Evolutionary conservation across 805 yeast genomes (phyloP).

Genomic region (Candida takata): DNA sequence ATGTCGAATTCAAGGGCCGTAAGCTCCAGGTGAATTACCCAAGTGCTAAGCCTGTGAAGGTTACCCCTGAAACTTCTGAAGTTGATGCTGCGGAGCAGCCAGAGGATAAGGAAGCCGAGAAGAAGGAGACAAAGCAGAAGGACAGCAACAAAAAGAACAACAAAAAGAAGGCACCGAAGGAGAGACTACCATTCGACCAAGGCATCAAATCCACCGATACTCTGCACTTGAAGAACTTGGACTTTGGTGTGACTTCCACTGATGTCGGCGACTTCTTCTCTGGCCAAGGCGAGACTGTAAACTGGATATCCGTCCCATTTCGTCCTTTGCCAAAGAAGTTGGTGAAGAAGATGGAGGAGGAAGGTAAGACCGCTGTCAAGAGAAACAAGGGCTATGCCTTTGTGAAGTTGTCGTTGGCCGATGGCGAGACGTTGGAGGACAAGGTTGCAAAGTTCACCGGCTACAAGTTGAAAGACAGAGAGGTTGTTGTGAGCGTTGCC

Average conservation of each 20-base stretch:
- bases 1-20: constrained; percentile 38
- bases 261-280: constrained; percentile 45
- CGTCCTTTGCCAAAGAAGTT: constrained; percentile 39
- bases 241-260: constrained; percentile 50
- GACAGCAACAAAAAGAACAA: too few species aligned
- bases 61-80: not conserved
- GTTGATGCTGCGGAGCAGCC: too few species aligned
- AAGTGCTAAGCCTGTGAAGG: constrained; percentile 29
- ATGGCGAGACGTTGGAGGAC: constrained; percentile 42
- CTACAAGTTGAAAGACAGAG: constrained; percentile 55
- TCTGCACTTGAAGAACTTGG: constrained; percentile 54
- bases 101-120: constrained; percentile 8
- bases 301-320: constrained; percentile 54
- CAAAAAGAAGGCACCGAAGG: constrained; percentile 14
- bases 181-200: constrained; percentile 29
- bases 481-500: constrained; percentile 64
- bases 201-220: constrained; percentile 41
- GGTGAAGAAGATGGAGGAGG: constrained; percentile 36
- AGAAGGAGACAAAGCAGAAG: constrained; percentile 7
- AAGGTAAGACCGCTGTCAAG: constrained; percentile 37
- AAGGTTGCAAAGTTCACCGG: constrained; percentile 70
- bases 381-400: constrained; percentile 61
- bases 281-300: constrained; percentile 39
- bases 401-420: constrained; percentile 36
- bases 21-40: constrained; percentile 47